These are phyloP conservation scores for Ophidiomyces ophidiicola DNA, from an alignment of 2,329 filamentous ascomycete species.

Conservation along the genomic window DNA sequence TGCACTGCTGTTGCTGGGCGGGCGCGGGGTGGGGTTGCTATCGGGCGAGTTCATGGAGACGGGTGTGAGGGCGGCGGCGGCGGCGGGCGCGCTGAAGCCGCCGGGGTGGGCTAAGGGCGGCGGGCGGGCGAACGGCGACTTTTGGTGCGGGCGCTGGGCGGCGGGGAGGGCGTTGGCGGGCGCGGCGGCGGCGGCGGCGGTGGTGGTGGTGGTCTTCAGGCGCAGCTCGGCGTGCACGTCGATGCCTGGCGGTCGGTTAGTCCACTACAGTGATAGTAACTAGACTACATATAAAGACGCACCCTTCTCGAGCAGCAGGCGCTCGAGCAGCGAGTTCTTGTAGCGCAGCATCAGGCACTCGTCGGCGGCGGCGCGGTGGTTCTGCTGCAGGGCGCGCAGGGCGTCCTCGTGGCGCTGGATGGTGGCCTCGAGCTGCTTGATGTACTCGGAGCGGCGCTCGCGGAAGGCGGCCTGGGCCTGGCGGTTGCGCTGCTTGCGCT, in stretches of 20 bases:
- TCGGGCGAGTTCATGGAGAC: conserved; percentile 29
- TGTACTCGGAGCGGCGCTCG: conserved; percentile 94
- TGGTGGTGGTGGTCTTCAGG: conserved; percentile 69
- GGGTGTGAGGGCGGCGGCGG: conserved; percentile 21
- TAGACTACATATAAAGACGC: conserved; percentile 15
- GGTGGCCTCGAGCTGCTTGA: conserved; percentile 95
- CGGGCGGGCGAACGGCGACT: conserved; percentile 5
- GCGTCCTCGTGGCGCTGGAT: conserved; percentile 96
- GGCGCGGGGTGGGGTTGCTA: conserved; percentile 13
- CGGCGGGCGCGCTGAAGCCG: not conserved
- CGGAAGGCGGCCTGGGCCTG: conserved; percentile 96
- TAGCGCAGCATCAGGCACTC: conserved; percentile 97
- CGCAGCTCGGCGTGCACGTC: conserved; percentile 94
- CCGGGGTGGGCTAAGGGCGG: conserved; percentile 1
- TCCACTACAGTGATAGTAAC: not conserved
- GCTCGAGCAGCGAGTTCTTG: conserved; percentile 92
- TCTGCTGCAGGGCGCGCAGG: conserved; percentile 81
- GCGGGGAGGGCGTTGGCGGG: conserved; percentile 44
- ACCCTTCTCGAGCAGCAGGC: conserved; percentile 95
- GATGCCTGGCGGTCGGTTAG: conserved; percentile 57
- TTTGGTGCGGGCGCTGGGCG: conserved; percentile 25
- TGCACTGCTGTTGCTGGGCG: not conserved
- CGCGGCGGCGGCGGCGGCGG: conserved; percentile 59
- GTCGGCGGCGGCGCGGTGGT: conserved; percentile 85
- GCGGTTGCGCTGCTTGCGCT: conserved; percentile 92